Percentiles rank a stretch among this genome's conserved stretches.
These are phyloP conservation scores for Mycocalia duriaeana DNA, from an alignment of 1,284 basidiomycete species.

Conservation along the genomic window DNA sequence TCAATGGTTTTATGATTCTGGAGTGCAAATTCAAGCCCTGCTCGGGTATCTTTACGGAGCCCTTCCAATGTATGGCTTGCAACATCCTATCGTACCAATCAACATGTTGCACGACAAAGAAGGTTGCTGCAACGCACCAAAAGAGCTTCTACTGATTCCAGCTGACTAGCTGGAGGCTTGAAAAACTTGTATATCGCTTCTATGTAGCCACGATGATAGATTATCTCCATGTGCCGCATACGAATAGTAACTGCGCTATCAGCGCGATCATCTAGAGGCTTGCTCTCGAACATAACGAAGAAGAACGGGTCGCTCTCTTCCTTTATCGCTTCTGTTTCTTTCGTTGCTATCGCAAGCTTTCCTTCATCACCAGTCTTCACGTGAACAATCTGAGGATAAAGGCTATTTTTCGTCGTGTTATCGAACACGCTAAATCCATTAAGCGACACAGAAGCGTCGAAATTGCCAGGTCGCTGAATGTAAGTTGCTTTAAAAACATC, in stretches of 20 bases:
- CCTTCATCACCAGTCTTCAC: constrained; percentile 62
- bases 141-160: constrained; percentile 92
- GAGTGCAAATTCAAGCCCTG: constrained; percentile 91
- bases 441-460: constrained; percentile 78
- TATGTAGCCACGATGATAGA: constrained; percentile 93
- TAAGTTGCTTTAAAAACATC: constrained; percentile 86
- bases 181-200: constrained; percentile 93
- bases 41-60: constrained; percentile 90
- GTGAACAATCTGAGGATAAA: constrained; percentile 90
- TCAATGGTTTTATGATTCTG: constrained; percentile 95
- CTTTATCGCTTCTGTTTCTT: constrained; percentile 20
- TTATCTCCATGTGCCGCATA: constrained; percentile 97
- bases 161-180: constrained; percentile 89
- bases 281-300: constrained; percentile 88
- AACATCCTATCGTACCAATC: constrained; percentile 59
- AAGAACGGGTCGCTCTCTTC: constrained; percentile 72
- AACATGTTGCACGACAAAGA: no score
- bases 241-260: constrained; percentile 88
- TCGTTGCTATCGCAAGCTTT: no score
- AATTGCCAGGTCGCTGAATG: constrained; percentile 82
- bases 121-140: constrained; percentile 60
- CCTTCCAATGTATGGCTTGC: constrained; percentile 95
- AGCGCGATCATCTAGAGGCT: constrained; percentile 89
- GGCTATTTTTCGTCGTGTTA: constrained; percentile 77
- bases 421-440: constrained; percentile 91